phyloP scores from a whole-genome alignment of 768 basidiomycete genomes.

The Hydnomerulius pinastri region DNA sequence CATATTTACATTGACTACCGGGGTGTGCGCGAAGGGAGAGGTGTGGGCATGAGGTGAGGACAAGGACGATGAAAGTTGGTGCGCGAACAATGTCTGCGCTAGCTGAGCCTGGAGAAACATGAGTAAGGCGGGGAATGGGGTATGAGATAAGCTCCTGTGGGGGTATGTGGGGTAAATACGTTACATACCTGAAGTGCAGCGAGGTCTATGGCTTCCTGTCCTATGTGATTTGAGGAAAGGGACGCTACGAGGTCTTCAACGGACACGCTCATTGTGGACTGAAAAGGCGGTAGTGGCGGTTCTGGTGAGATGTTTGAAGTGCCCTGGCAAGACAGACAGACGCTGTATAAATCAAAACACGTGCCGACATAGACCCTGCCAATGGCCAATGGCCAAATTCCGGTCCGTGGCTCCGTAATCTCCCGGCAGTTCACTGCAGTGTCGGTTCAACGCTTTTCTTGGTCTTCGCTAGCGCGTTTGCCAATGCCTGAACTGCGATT shows the following conservation, averaged over 20 bases:
- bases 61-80: conserved; percentile 27
- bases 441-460: no score
- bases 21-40: conserved; percentile 19
- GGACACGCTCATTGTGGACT: conserved; percentile 43
- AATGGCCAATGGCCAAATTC: neutral
- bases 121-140: neutral
- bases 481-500: no score
- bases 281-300: neutral
- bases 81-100: conserved; percentile 42
- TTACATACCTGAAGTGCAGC: conserved; percentile 45
- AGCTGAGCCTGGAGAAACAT: conserved; percentile 44
- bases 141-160: conserved; percentile 17
- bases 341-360: conserved; percentile 23
- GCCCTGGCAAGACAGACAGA: neutral
- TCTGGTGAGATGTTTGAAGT: neutral
- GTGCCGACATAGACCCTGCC: conserved; percentile 6
- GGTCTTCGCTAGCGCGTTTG: no score
- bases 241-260: conserved; percentile 55
- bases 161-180: conserved; percentile 18
- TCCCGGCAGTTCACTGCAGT: neutral
- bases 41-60: conserved; percentile 17
- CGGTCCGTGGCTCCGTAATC: conserved; percentile 3
- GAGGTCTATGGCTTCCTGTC: conserved; percentile 54
- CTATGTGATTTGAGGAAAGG: conserved; percentile 48
- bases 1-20: conserved; percentile 21